phyloP scores from a whole-genome alignment of 164 flowering plant genomes.

The Vitis riparia region DNA sequence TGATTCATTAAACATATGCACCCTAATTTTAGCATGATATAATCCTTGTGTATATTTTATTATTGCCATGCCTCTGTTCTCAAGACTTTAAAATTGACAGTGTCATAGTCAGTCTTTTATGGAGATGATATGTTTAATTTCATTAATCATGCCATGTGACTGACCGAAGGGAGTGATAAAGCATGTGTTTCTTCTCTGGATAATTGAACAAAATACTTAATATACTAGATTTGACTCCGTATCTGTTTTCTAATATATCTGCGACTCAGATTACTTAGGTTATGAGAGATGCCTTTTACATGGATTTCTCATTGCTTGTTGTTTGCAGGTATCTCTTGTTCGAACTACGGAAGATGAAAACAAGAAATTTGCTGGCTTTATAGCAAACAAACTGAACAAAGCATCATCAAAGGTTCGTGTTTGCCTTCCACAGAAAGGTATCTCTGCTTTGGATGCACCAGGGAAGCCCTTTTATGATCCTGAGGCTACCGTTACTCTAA shows the following conservation, averaged over 20 bases:
- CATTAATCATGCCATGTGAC: background rate
- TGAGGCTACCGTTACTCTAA: constrained; percentile 60
- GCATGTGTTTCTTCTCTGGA: constrained; percentile 6
- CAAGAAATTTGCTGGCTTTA: constrained; percentile 77
- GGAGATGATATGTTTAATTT: background rate
- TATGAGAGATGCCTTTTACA: background rate
- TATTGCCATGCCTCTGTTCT: background rate
- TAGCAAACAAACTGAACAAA: constrained; percentile 78
- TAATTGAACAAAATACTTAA: background rate
- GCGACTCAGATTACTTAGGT: constrained; percentile 3
- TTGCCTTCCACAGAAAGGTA: constrained; percentile 84
- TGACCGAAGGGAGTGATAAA: background rate
- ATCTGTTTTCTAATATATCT: constrained; percentile 1
- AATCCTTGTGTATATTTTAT: background rate
- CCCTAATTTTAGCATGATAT: constrained; percentile 2
- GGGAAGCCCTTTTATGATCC: constrained; percentile 89
- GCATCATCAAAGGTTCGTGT: constrained; percentile 64
- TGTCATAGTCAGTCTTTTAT: background rate
- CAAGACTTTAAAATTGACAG: background rate
- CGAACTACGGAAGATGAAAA: constrained; percentile 84
- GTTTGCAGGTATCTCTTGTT: constrained; percentile 75
- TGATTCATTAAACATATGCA: background rate
- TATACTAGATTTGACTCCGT: background rate
- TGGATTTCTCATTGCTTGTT: constrained; percentile 5
- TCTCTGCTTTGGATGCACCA: constrained; percentile 92